A percentile compares a stretch with the other conserved stretches of the same genome.
Evolutionary conservation across 805 yeast genomes (phyloP).

Genomic region (Saccharomycopsis guyanensis): DNA sequence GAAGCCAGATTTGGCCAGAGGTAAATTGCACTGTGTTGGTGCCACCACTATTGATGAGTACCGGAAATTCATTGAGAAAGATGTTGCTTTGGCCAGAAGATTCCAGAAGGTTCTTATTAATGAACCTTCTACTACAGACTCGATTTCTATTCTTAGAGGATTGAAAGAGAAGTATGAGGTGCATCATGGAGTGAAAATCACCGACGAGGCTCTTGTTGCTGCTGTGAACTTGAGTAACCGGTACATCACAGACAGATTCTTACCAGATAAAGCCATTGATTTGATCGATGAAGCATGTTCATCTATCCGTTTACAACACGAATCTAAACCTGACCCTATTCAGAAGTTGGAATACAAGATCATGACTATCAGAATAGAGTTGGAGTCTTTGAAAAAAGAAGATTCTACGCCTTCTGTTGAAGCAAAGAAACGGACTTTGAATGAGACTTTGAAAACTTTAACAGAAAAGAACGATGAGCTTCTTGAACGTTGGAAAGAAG

Average conservation of each 20-base stretch:
- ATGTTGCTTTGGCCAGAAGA: conserved; percentile 90
- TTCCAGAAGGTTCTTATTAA: conserved; percentile 81
- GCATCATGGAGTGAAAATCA: conserved; percentile 93
- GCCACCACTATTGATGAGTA: conserved; percentile 95
- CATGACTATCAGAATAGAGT: conserved; percentile 91
- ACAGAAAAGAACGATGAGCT: conserved; percentile 59
- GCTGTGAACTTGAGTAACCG: conserved; percentile 88
- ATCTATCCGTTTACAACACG: conserved; percentile 88
- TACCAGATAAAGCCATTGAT: conserved; percentile 97
- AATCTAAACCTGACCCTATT: conserved; percentile 92
- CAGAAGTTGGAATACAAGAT: conserved; percentile 81
- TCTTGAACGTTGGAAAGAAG: conserved; percentile 82
- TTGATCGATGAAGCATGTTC: conserved; percentile 97
- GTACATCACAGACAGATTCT: conserved; percentile 81
- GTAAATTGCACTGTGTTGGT: conserved; percentile 81
- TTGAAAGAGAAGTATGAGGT: conserved; percentile 91
- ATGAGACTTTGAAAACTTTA: conserved; percentile 56
- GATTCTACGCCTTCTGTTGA: conserved; percentile 79
- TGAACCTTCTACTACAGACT: conserved; percentile 87
- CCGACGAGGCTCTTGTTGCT: conserved; percentile 87
- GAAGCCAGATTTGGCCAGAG: conserved; percentile 92
- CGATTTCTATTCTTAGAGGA: conserved; percentile 88
- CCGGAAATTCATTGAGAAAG: conserved; percentile 88
- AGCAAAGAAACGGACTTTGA: conserved; percentile 57
- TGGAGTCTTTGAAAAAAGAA: conserved; percentile 89